Percentiles rank a stretch among this genome's conserved stretches.
phyloP scores from a whole-genome alignment of 306 rosid genomes.

The Prosopis cineraria region DNA sequence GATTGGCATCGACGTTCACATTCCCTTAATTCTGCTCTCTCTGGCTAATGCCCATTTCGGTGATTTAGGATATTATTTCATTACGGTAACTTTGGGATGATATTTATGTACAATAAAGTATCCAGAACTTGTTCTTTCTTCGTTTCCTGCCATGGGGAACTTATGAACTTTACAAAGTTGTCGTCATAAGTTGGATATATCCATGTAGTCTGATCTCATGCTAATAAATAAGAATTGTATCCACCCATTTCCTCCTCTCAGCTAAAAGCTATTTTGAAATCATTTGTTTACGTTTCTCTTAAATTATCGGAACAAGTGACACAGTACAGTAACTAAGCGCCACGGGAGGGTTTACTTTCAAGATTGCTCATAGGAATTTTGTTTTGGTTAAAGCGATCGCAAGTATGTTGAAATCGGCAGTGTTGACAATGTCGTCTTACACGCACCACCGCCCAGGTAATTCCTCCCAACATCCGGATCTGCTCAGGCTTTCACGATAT shows the following conservation, averaged over 20 bases:
- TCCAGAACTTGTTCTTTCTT: background rate
- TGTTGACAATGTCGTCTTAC: too few relatives aligned
- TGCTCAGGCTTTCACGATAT: background rate
- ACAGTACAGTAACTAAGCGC: background rate
- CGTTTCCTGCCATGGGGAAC: background rate
- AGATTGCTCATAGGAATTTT: background rate
- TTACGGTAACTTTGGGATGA: background rate
- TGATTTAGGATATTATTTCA: background rate
- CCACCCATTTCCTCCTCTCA: background rate
- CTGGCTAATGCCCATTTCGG: slow-evolving; percentile 36
- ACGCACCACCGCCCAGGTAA: too few relatives aligned
- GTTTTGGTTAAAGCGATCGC: background rate
- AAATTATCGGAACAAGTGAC: background rate
- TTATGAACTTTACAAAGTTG: background rate
- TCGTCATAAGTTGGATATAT: background rate
- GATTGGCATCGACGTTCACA: slow-evolving; percentile 63
- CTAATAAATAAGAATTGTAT: background rate
- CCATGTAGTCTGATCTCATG: background rate
- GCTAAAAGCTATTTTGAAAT: background rate
- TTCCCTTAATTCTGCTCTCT: slow-evolving; percentile 51
- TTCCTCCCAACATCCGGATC: too few relatives aligned
- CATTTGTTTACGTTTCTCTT: background rate
- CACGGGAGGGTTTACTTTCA: background rate
- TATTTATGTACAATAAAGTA: background rate
- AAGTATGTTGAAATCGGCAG: too few relatives aligned